Evolutionary conservation across 768 basidiomycete species (phyloP).

Genomic region (Boletus sp.): DNA sequence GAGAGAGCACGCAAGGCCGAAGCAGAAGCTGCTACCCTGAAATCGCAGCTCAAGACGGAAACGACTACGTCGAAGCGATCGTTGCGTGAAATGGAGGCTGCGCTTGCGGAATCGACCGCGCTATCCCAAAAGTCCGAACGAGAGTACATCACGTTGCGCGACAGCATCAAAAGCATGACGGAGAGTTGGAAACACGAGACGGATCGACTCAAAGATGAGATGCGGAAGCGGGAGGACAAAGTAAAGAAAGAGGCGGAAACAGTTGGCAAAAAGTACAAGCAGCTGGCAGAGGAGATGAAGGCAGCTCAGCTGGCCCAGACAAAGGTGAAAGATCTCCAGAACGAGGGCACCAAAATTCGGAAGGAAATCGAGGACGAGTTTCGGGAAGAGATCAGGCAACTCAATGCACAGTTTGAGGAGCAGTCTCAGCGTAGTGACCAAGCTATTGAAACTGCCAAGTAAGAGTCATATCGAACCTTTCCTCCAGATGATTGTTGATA

Average conservation of each 20-base stretch:
- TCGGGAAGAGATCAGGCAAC: conserved; percentile 50
- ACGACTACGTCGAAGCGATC: conserved; percentile 70
- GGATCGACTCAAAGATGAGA: conserved; percentile 68
- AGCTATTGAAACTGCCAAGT: conserved; percentile 64
- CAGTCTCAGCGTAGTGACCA: conserved; percentile 54
- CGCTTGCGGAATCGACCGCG: conserved; percentile 71
- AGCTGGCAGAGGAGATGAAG: conserved; percentile 62
- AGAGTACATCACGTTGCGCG: conserved; percentile 78
- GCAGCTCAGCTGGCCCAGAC: conserved; percentile 44
- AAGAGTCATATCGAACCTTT: conserved; percentile 22
- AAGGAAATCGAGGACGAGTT: conserved; percentile 63
- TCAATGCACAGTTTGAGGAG: conserved; percentile 55
- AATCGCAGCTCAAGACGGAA: conserved; percentile 71
- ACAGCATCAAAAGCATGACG: conserved; percentile 69
- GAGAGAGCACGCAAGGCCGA: conserved; percentile 88
- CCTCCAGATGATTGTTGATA: not conserved
- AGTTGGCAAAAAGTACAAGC: conserved; percentile 66
- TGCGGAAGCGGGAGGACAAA: conserved; percentile 71
- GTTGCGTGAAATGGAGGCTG: conserved; percentile 76
- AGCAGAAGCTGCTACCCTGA: conserved; percentile 65
- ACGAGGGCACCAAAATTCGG: conserved; percentile 47
- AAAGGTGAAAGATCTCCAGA: conserved; percentile 49
- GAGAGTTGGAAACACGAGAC: conserved; percentile 75
- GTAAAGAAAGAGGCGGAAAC: conserved; percentile 66
- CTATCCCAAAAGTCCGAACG: conserved; percentile 78